phyloP scores from a whole-genome alignment of 2,329 filamentous ascomycete genomes.

The Hypocreales sp. region DNA sequence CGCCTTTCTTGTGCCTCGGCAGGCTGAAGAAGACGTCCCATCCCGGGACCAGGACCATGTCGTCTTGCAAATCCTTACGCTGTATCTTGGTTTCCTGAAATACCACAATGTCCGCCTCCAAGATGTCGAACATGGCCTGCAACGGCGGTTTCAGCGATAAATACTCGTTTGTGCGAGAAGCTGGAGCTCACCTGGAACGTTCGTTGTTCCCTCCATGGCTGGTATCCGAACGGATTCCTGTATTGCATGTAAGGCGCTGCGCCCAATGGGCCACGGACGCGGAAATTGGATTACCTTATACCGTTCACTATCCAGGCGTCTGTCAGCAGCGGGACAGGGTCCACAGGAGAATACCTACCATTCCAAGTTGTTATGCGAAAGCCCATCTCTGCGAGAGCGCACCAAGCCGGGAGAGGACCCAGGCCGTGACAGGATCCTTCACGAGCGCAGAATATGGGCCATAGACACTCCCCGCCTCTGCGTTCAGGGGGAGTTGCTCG shows the following conservation, averaged over 20 bases:
- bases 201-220: slow-evolving; percentile 62
- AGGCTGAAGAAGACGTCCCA: slow-evolving; percentile 97
- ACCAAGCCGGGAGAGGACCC: no score
- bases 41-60: slow-evolving; percentile 87
- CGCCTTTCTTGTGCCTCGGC: slow-evolving; percentile 85
- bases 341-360: slow-evolving; percentile 33
- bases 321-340: no score
- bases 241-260: neutral
- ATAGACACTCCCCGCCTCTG: no score
- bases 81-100: slow-evolving; percentile 98
- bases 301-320: no score
- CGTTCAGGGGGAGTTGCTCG: no score
- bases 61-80: slow-evolving; percentile 76
- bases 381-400: slow-evolving; percentile 36
- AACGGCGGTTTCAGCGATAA: no score
- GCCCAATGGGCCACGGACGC: no score
- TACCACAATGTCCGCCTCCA: slow-evolving; percentile 84
- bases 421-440: no score
- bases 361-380: slow-evolving; percentile 81
- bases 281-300: slow-evolving; percentile 51
- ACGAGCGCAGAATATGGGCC: no score
- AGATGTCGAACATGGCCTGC: slow-evolving; percentile 82
- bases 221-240: slow-evolving; percentile 71
- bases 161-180: no score
- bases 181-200: slow-evolving; percentile 45